Evolutionary conservation across 495 filamentous ascomycete species (phyloP), one percentile per base, ranked within the genome.

Genomic region (Penicillium cataractarum): DNA sequence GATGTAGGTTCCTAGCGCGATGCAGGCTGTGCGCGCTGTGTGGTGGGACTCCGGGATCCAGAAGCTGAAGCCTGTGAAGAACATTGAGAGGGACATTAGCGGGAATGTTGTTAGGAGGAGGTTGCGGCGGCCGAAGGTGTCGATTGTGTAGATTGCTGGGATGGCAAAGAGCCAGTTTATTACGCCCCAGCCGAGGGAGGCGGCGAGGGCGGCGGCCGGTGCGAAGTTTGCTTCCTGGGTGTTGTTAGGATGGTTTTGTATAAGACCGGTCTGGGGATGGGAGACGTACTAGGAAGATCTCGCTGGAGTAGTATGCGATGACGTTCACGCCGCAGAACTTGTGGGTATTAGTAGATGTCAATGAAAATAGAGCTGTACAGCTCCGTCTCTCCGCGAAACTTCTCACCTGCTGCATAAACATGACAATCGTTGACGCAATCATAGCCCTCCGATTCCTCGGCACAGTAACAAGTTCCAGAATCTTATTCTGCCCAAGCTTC

Each of bases 341-440:
- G 50, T 54, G 3, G 55, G 27, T 48, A 37, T 24, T 29, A 91
- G 82, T 27, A 24, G 21, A 46, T 12, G n/a, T 42, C 3, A 42
- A n/a, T 6, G 21, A 9, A 7, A n/a, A n/a, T n/a, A n/a, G n/a
- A n/a, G n/a, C 40, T 7, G 4, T 21, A 21, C 2, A 8, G 4
- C 4, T 21, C 37, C 49, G 2, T n/a, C 19, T 53, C 15, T n/a
- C 29, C 8, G 17, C 31, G 17, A 5, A 6, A 29, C 39, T 19
- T 64, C 74, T 65, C 69, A 91, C 88, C 75, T 93, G 92, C 68
- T 95, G 92, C 85, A 92, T 87, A 62, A 92, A 93, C 90, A 93
- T 93, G 57, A 94, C 88, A 63, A 92, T 88, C 66, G 88, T 82
- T 2, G 87, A 89, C 3, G 89, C 89, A 40, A 90, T 63, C 78